phyloP scores from a whole-genome alignment of 805 yeast species.

The Nakazawaea ishiwadae region DNA sequence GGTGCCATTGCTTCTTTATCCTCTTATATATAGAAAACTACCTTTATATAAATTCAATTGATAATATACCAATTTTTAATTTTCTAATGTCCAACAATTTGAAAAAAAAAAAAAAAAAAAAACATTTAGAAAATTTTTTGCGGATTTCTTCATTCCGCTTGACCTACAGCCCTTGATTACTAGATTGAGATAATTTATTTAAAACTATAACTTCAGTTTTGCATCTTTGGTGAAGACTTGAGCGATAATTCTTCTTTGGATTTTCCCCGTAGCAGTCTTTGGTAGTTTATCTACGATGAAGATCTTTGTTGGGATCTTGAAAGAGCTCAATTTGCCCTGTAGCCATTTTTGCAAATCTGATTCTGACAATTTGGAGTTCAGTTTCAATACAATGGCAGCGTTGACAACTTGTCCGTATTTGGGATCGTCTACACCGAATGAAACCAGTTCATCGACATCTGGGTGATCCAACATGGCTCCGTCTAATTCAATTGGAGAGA shows the following conservation, averaged over 20 bases:
- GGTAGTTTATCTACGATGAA: slow-evolving; percentile 60
- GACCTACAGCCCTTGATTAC: not conserved
- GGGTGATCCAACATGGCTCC: slow-evolving; percentile 56
- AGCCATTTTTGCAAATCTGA: slow-evolving; percentile 44
- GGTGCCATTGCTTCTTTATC: slow-evolving; percentile 2
- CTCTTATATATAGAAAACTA: too few species aligned
- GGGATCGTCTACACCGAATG: slow-evolving; percentile 62
- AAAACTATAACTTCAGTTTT: not conserved
- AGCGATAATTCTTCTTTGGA: slow-evolving; percentile 64
- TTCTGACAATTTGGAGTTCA: slow-evolving; percentile 30
- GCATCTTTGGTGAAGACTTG: slow-evolving; percentile 32
- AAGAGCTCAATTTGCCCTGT: slow-evolving; percentile 41
- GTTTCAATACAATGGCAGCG: slow-evolving; percentile 60
- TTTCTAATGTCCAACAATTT: too few species aligned
- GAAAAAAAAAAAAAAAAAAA: too few species aligned
- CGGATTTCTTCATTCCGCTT: slow-evolving; percentile 6
- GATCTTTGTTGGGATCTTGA: slow-evolving; percentile 57
- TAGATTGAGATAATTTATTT: not conserved
- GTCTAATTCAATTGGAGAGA: slow-evolving; percentile 69
- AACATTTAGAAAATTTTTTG: too few species aligned
- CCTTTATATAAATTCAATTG: too few species aligned
- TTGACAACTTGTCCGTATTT: slow-evolving; percentile 70
- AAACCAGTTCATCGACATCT: slow-evolving; percentile 63
- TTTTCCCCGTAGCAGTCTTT: slow-evolving; percentile 75
- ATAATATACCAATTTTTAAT: too few species aligned